phyloP scores from a whole-genome alignment of 2,329 filamentous ascomycete genomes.

The Neopestalotiopsis rosae region DNA sequence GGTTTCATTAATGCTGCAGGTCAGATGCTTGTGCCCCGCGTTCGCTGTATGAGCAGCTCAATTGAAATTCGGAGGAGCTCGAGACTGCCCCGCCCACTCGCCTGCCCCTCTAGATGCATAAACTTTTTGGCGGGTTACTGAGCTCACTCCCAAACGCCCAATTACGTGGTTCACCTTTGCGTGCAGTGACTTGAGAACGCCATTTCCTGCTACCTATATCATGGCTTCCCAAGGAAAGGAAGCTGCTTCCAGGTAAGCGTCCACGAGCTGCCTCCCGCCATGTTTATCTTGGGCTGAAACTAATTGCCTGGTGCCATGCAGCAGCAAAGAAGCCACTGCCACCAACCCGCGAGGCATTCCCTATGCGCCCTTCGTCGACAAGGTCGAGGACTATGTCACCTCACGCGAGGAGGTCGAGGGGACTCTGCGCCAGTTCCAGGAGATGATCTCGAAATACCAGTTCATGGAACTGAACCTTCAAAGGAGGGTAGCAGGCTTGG shows the following conservation, averaged over 20 bases:
- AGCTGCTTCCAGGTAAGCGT: conserved; percentile 24
- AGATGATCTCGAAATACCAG: conserved; percentile 98
- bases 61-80: neutral
- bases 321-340: conserved; percentile 55
- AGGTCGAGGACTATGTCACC: conserved; percentile 83
- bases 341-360: conserved; percentile 86
- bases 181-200: neutral
- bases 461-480: conserved; percentile 98
- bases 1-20: too few species aligned
- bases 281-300: neutral
- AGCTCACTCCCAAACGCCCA: neutral
- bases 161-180: conserved; percentile 4
- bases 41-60: conserved; percentile 1
- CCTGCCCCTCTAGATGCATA: conserved; percentile 14
- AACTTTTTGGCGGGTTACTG: neutral
- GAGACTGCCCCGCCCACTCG: neutral
- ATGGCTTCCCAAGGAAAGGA: conserved; percentile 33
- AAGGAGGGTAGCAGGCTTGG: conserved; percentile 78
- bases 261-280: neutral
- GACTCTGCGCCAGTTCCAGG: conserved; percentile 83
- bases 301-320: conserved; percentile 16
- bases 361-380: conserved; percentile 83
- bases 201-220: neutral
- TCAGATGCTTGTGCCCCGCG: too few species aligned
- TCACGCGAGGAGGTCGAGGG: conserved; percentile 79